Base-by-base conservation (phyloP, 768 basidiomycete species). In the Basidioascus undulatus region DNA sequence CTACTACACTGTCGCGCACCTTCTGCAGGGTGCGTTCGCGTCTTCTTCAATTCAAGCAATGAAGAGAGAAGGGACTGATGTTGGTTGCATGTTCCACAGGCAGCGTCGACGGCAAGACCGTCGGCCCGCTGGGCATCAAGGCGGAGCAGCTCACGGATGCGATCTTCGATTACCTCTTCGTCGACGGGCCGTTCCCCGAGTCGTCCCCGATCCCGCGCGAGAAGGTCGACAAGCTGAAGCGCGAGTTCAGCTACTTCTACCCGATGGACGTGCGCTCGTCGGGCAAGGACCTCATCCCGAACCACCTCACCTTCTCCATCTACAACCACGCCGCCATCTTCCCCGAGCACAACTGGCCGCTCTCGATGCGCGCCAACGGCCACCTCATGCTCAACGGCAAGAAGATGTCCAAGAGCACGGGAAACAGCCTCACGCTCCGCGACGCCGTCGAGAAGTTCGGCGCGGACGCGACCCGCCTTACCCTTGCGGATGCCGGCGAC, bases 331-430 rank as follows among this genome's bases (percentile, higher is more conserved):
- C 77, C n/a, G 87, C 92, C 5, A 59, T 96, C 32, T 94, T 96
- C 70, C 61, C 68, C 20, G 75, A 82, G 42, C 70, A 80, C 54
- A 79, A 80, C 57, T 84, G 80, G 80, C 89, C 92, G 0, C 53
- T 70, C 51, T 74, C 80, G 54, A 82, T 98, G 66, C 77, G 92
- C 20, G 75, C 80, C 35, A 98, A 98, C 54, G 92, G 92, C 0
- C 89, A 96, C 55, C 59, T 98, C 64, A 75, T 84, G 75, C 58
- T 98, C 57, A 96, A 98, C 58, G 87, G 89, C 16, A 77, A 86
- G 66, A 98, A 96, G 66, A 98, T 98, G 92, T 76, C 74, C 31
- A 98, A 96, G 69, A 80, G 77, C 57, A 86, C 77, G 34, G 92
- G 92, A 10, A 98, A 98, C 60, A 81, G 76, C 42, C 63, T 96